Conservation (phyloP, 2,329 filamentous ascomycete species). For the Colletotrichum truncatum region DNA sequence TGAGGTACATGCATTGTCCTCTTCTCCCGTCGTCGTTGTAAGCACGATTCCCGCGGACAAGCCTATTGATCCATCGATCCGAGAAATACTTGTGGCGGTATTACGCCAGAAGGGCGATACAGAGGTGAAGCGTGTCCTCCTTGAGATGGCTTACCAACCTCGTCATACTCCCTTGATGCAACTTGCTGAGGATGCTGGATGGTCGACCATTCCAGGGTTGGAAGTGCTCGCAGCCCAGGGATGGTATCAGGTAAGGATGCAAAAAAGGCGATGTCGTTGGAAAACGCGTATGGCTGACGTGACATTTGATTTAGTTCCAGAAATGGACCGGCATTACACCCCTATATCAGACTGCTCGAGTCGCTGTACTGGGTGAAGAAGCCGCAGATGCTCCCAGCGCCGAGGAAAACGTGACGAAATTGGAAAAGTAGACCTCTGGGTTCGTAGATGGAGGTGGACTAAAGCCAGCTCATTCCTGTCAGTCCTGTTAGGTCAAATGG, state of each 20-base stretch:
- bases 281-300: conserved; percentile 33
- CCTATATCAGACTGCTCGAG: conserved; percentile 74
- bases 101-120: conserved; percentile 52
- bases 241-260: conserved; percentile 77
- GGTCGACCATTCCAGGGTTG: conserved; percentile 85
- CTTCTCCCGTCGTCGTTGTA: conserved; percentile 76
- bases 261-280: neutral
- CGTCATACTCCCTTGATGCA: conserved; percentile 84
- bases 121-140: conserved; percentile 66
- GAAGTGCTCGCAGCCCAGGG: conserved; percentile 92
- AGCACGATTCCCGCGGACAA: conserved; percentile 91
- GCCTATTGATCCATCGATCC: conserved; percentile 78
- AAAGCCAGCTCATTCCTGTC: neutral
- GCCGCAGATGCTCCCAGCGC: neutral
- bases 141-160: conserved; percentile 98
- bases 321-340: conserved; percentile 86
- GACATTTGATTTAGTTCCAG: conserved; percentile 66
- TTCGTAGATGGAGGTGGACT: neutral
- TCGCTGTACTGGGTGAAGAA: conserved; percentile 51
- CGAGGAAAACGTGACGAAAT: neutral
- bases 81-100: conserved; percentile 67
- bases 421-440: neutral
- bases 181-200: conserved; percentile 79
- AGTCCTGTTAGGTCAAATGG: neutral
- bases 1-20: conserved; percentile 21